phyloP scores from a whole-genome alignment of 257 asterid species.

The Cinchona pubescens region DNA sequence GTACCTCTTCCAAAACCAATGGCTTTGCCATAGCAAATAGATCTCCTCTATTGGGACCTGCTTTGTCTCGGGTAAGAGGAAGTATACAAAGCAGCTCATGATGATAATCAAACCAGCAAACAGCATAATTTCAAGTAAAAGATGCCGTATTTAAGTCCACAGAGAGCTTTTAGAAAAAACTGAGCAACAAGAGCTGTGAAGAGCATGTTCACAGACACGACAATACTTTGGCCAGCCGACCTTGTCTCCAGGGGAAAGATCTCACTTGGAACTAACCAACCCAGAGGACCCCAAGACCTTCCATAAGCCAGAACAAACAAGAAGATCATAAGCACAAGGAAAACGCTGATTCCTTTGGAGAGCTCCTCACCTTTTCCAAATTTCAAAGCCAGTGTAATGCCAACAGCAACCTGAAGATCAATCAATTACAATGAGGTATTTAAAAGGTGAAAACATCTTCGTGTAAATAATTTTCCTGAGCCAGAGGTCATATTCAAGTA shows the following conservation, averaged over 20 bases:
- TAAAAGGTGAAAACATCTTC: not conserved
- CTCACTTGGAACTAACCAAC: constrained; percentile 90
- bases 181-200: constrained; percentile 86
- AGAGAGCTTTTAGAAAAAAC: constrained; percentile 63
- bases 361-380: constrained; percentile 64
- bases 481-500: not conserved
- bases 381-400: constrained; percentile 56
- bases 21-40: constrained; percentile 61
- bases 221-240: constrained; percentile 84
- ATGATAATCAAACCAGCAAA: constrained; percentile 56
- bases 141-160: constrained; percentile 75
- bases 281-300: constrained; percentile 82
- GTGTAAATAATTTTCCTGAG: not conserved
- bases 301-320: constrained; percentile 65
- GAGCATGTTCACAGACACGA: constrained; percentile 81
- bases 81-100: constrained; percentile 67
- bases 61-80: constrained; percentile 88
- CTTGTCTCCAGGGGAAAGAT: constrained; percentile 80
- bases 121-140: no score
- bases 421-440: constrained; percentile 9
- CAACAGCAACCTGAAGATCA: constrained; percentile 52
- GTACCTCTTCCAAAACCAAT: constrained; percentile 83
- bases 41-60: constrained; percentile 95
- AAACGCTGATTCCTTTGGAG: constrained; percentile 41
- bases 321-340: constrained; percentile 59